Conservation (phyloP, 2,329 filamentous ascomycete genomes). For the Colletotrichum sp. region DNA sequence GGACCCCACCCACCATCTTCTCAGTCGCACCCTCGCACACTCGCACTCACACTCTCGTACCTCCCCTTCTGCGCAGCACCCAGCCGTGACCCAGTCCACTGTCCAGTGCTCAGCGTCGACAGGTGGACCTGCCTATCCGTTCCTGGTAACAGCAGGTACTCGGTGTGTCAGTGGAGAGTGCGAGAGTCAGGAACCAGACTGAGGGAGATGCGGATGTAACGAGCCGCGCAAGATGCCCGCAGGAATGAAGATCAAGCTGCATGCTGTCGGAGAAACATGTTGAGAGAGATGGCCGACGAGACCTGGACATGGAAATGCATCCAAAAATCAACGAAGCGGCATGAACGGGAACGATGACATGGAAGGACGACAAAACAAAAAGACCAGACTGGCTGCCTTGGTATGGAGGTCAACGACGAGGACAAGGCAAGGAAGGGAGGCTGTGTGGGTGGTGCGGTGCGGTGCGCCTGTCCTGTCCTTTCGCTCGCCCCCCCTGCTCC, state of each 20-base stretch:
- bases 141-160: not conserved
- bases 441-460: not conserved
- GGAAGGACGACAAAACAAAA: not conserved
- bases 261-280: not conserved
- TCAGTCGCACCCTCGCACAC: not conserved
- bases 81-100: not conserved
- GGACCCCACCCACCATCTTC: constrained; percentile 1
- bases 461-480: not conserved
- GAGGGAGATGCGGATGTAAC: not conserved
- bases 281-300: not conserved
- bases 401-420: not conserved
- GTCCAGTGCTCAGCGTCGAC: not conserved
- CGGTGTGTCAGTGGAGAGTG: not conserved
- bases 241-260: not conserved
- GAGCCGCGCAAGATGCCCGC: not conserved
- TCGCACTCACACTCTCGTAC: not conserved
- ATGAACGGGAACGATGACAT: not conserved
- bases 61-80: not conserved
- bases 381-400: not conserved
- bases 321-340: not conserved
- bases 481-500: not conserved
- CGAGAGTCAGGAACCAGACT: not conserved
- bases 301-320: not conserved
- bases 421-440: not conserved
- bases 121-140: not conserved